These are phyloP conservation scores for Aspergillus diversus DNA, from an alignment of 495 filamentous ascomycete genomes.

Conservation along the genomic window DNA sequence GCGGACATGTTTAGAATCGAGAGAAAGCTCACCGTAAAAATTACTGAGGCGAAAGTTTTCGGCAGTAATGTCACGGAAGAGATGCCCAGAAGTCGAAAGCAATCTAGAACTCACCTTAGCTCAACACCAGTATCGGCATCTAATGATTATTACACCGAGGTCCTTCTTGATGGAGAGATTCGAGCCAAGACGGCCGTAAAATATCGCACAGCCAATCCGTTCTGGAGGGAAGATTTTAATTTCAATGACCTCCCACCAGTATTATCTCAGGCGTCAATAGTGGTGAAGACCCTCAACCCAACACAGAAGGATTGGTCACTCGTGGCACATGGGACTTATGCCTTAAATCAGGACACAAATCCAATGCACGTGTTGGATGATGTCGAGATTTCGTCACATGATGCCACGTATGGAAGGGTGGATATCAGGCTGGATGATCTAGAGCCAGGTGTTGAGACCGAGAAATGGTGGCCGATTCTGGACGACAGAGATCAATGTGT, in stretches of 20 bases:
- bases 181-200: slow-evolving; percentile 84
- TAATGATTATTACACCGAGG: slow-evolving; percentile 79
- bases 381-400: slow-evolving; percentile 56
- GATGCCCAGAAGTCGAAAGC: slow-evolving; percentile 44
- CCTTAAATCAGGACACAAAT: slow-evolving; percentile 47
- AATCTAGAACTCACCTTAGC: slow-evolving; percentile 41
- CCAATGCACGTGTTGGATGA: slow-evolving; percentile 50
- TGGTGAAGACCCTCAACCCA: slow-evolving; percentile 70
- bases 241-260: slow-evolving; percentile 84
- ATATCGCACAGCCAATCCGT: slow-evolving; percentile 78
- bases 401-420: slow-evolving; percentile 71
- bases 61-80: slow-evolving; percentile 36
- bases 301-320: slow-evolving; percentile 58
- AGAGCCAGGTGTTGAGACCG: slow-evolving; percentile 74
- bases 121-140: slow-evolving; percentile 33
- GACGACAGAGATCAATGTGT: slow-evolving; percentile 73
- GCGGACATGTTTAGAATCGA: slow-evolving; percentile 71
- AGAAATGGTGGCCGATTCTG: slow-evolving; percentile 87
- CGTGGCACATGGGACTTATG: slow-evolving; percentile 50
- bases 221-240: slow-evolving; percentile 92
- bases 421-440: slow-evolving; percentile 86
- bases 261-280: slow-evolving; percentile 76
- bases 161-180: slow-evolving; percentile 89
- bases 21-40: slow-evolving; percentile 58
- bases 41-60: slow-evolving; percentile 64